Conservation (phyloP, 306 rosid genomes). For the Vigna unguiculata region DNA sequence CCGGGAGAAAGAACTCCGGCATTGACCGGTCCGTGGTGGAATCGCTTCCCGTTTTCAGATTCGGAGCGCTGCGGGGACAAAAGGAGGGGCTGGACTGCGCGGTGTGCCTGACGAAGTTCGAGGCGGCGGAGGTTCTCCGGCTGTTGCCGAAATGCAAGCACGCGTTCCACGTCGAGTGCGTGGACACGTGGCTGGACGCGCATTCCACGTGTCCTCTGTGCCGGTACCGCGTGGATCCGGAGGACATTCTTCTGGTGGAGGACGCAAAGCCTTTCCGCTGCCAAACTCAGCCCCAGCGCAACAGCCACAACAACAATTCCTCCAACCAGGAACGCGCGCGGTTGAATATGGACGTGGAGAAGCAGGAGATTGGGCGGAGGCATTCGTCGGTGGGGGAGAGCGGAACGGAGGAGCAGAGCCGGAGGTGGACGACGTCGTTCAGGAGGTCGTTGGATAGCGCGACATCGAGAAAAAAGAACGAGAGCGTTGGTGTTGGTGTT, state of each 20-base stretch:
- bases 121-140: constrained; percentile 70
- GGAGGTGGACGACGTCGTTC: constrained; percentile 50
- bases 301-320: neutral
- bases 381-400: constrained; percentile 81
- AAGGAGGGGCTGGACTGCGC: constrained; percentile 87
- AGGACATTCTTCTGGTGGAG: constrained; percentile 70
- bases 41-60: constrained; percentile 80
- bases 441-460: constrained; percentile 75
- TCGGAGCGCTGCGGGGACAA: constrained; percentile 66
- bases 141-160: constrained; percentile 89
- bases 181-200: constrained; percentile 98
- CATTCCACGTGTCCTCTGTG: constrained; percentile 97
- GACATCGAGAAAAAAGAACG: constrained; percentile 31
- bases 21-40: constrained; percentile 74
- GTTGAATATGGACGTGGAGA: constrained; percentile 39
- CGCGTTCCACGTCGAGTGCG: constrained; percentile 96
- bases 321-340: neutral
- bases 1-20: constrained; percentile 76
- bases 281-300: neutral
- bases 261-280: constrained; percentile 36
- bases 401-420: constrained; percentile 17
- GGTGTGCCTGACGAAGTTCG: constrained; percentile 71
- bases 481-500: constrained; percentile 23
- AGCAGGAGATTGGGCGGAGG: constrained; percentile 45
- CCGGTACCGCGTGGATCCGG: constrained; percentile 86